These are phyloP conservation scores for Zygnema cylindricum DNA, from an alignment of 139 green algal genomes.

Conservation along the genomic window DNA sequence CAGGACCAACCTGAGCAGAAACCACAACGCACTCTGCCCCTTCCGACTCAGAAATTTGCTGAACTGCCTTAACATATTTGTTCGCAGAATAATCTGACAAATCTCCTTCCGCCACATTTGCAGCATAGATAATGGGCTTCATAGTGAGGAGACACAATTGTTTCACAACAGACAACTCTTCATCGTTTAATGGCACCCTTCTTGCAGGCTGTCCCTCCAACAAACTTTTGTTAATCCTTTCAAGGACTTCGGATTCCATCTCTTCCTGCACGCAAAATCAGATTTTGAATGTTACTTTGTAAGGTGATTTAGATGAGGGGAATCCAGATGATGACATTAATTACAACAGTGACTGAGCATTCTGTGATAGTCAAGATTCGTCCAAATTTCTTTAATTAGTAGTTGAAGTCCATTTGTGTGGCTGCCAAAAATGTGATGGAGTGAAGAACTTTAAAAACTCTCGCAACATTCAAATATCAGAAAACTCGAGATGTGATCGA, in stretches of 20 bases:
- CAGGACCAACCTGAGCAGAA: constrained; percentile 70
- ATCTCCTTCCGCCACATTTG: constrained; percentile 92
- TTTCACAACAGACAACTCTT: constrained; percentile 71
- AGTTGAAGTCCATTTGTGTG: too few relatives aligned
- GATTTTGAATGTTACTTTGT: not conserved
- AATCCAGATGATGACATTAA: not conserved
- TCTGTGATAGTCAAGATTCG: too few relatives aligned
- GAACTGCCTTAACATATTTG: constrained; percentile 80
- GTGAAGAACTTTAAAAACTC: too few relatives aligned
- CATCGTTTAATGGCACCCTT: constrained; percentile 74
- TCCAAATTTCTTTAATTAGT: too few relatives aligned
- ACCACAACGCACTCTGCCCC: constrained; percentile 79
- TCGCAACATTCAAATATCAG: too few relatives aligned
- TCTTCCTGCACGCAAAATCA: constrained; percentile 59
- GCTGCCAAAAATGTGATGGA: too few relatives aligned
- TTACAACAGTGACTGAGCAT: too few relatives aligned
- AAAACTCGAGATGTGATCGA: too few relatives aligned
- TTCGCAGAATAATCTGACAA: constrained; percentile 83
- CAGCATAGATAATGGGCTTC: constrained; percentile 71
- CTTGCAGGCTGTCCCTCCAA: constrained; percentile 80
- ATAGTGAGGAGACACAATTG: constrained; percentile 64
- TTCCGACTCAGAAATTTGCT: constrained; percentile 72
- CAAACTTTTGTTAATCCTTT: constrained; percentile 70
- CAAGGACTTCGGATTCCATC: constrained; percentile 76
- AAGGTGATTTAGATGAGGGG: not conserved